Evolutionary conservation across 164 flowering plant species (phyloP).

Genomic region (Litsea cubeba): DNA sequence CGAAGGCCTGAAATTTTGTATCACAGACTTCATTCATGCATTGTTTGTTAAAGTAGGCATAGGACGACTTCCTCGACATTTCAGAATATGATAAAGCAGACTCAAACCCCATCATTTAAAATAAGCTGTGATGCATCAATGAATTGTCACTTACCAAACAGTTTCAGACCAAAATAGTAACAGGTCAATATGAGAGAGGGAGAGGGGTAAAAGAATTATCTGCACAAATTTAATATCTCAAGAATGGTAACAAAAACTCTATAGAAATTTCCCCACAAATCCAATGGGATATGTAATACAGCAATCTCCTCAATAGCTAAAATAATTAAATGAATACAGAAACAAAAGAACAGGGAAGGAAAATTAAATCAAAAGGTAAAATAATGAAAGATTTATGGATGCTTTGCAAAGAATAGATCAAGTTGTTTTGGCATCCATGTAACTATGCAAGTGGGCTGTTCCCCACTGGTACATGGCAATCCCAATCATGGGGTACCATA

Average conservation of each 20-base stretch:
- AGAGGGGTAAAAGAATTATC: constrained; percentile 36
- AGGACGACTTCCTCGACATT: too few species aligned
- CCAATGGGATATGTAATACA: constrained; percentile 37
- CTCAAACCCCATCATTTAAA: background rate
- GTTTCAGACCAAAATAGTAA: background rate
- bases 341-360: constrained; percentile 10
- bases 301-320: constrained; percentile 36
- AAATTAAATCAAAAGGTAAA: background rate
- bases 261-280: constrained; percentile 28
- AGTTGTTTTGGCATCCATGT: background rate
- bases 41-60: too few species aligned
- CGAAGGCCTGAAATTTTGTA: too few species aligned
- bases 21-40: too few species aligned
- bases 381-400: constrained; percentile 10
- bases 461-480: background rate
- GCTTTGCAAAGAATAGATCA: constrained; percentile 15
- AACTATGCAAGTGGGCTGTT: background rate
- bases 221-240: constrained; percentile 58
- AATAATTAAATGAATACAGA: constrained; percentile 26
- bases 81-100: too few species aligned
- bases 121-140: background rate
- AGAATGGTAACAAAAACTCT: constrained; percentile 48
- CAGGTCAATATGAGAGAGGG: background rate
- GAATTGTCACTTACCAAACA: background rate
- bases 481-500: background rate